phyloP scores from a whole-genome alignment of 306 rosid genomes.

The Citrullus colocynthis region DNA sequence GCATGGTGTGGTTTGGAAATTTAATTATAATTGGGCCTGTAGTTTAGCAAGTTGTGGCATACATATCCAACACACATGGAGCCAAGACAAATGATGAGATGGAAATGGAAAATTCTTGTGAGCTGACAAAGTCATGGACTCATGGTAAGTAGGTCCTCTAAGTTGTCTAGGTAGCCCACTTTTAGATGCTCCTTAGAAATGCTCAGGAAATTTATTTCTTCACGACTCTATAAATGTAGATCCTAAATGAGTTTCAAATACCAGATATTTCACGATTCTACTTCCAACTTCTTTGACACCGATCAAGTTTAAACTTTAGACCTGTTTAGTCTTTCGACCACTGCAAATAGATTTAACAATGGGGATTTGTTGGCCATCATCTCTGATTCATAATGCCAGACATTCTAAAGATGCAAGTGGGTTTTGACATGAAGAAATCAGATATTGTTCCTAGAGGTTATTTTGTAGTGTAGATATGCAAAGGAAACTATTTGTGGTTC shows the following conservation, averaged over 20 bases:
- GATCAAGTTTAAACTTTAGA: neutral
- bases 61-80: neutral
- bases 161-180: too few species aligned
- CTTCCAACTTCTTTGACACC: neutral
- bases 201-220: neutral
- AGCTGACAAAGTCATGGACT: neutral
- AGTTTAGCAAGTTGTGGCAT: neutral
- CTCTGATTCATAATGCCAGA: neutral
- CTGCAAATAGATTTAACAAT: neutral
- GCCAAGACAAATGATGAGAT: neutral
- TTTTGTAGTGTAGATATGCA: constrained; percentile 21
- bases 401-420: constrained; percentile 2
- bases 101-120: neutral
- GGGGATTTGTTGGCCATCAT: neutral
- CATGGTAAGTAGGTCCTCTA: neutral
- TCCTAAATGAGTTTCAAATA: neutral
- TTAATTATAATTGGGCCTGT: neutral
- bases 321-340: neutral
- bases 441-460: constrained; percentile 20
- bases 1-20: neutral
- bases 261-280: neutral
- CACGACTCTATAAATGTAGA: neutral
- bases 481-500: constrained; percentile 20
- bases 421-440: neutral
- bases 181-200: too few species aligned